These are phyloP conservation scores for Leishmania turanica DNA, from an alignment of 208 protist genomes.

Conservation along the genomic window DNA sequence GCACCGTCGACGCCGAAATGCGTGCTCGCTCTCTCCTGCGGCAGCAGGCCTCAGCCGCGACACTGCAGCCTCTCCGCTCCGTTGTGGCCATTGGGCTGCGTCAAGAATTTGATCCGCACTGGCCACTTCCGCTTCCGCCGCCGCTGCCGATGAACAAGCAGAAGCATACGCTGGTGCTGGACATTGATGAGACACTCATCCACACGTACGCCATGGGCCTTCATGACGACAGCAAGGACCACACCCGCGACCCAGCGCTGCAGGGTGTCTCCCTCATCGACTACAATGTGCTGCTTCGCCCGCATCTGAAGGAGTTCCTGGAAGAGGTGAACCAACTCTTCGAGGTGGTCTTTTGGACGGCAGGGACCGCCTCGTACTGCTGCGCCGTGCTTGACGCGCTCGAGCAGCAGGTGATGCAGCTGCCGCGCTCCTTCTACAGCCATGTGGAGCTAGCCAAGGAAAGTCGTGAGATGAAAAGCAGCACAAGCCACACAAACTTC, in stretches of 20 bases:
- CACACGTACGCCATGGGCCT: slow-evolving; percentile 67
- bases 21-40: slow-evolving; percentile 8
- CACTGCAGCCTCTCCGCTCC: slow-evolving; percentile 34
- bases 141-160: slow-evolving; percentile 39
- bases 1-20: slow-evolving; percentile 13
- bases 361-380: slow-evolving; percentile 84
- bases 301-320: slow-evolving; percentile 78
- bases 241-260: slow-evolving; percentile 20
- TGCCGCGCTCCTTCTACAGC: slow-evolving; percentile 75
- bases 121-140: slow-evolving; percentile 73
- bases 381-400: slow-evolving; percentile 73
- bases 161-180: slow-evolving; percentile 83
- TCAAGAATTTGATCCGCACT: slow-evolving; percentile 56
- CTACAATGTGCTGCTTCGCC: slow-evolving; percentile 64
- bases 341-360: slow-evolving; percentile 91
- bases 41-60: slow-evolving; percentile 22
- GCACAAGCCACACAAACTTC: slow-evolving; percentile 77
- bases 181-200: slow-evolving; percentile 89
- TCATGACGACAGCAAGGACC: slow-evolving; percentile 27
- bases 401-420: slow-evolving; percentile 77
- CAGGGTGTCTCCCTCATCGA: slow-evolving; percentile 28
- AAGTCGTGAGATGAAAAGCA: slow-evolving; percentile 22
- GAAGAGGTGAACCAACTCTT: slow-evolving; percentile 73
- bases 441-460: slow-evolving; percentile 50
- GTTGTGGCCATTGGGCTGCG: slow-evolving; percentile 54